phyloP scores from a whole-genome alignment of 2,329 filamentous ascomycete species.

The Phialocephala subalpina region DNA sequence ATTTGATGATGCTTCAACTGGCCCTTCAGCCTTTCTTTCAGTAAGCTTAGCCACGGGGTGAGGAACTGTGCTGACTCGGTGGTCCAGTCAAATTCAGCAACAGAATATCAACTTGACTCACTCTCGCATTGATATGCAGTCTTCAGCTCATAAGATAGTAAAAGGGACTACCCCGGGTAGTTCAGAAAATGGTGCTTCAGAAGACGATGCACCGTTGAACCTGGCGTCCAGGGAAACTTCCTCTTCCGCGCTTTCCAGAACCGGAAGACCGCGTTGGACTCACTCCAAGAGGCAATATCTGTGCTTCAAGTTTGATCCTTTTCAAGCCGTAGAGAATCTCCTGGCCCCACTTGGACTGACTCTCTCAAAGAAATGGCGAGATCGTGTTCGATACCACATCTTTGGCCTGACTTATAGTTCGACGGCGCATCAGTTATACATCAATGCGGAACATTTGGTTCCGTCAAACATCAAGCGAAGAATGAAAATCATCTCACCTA shows the following conservation, averaged over 20 bases:
- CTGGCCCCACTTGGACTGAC: neutral
- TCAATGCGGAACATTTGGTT: neutral
- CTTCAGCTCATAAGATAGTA: neutral
- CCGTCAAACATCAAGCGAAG: slow-evolving; percentile 17
- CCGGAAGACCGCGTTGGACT: neutral
- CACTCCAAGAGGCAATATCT: neutral
- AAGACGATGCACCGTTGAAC: neutral
- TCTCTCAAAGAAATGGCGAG: neutral
- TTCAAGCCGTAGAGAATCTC: neutral
- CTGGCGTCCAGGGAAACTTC: too few species aligned
- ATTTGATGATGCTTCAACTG: slow-evolving; percentile 27
- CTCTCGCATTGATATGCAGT: neutral
- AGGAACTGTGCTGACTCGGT: neutral
- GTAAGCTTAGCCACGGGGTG: slow-evolving; percentile 3
- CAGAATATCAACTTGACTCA: neutral
- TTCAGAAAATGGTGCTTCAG: too few species aligned
- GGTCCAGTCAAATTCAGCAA: neutral
- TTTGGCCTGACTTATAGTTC: neutral
- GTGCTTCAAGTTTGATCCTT: neutral
- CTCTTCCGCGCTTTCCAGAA: too few species aligned
- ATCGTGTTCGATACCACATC: slow-evolving; percentile 4
- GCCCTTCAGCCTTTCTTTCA: slow-evolving; percentile 27
- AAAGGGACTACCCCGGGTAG: too few species aligned
- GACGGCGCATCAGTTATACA: neutral
- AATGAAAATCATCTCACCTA: slow-evolving; percentile 16